Evolutionary conservation across 495 filamentous ascomycete genomes (phyloP), one percentile per base, ranked within the genome.

Genomic region (Chaetomium fimeti): DNA sequence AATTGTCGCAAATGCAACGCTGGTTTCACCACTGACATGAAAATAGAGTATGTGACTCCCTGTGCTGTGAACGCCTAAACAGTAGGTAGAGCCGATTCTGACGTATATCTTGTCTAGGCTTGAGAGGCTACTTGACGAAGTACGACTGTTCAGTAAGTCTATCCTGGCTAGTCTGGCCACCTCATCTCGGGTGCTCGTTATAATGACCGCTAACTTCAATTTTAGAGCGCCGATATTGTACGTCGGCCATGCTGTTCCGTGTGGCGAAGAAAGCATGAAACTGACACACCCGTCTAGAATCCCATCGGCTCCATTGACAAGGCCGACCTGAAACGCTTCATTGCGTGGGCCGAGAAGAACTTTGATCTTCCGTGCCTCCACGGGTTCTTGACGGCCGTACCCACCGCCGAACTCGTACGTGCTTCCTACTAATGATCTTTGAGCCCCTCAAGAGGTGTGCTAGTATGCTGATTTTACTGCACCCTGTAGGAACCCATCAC

Each of bases 341-440:
- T 93, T 52, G 76, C 76, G 13, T 94, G 86, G 81, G 85, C 89
- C 3, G 71, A 73, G 56, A 72, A 57, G 48, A 52, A 68, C 36
- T 96, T 91, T 72, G 72, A 84, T 25, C 71, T 97, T 7, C 91
- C 91, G 0, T 86, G 90, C 63, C 82, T 97, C 6, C 91, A 86
- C 1, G 83, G 83, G 4, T 97, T 97, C 78, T 72, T 95, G 25
- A 76, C 81, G 18, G 92, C 92, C 3, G 80, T 83, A 0, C 92
- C 92, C 0, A 94, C 91, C 4, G 92, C 91, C 1, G 92, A 97
- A 73, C 82, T 96, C 0, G 66, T 65, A 49, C 2, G 62, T 47
- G 24, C 15, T 20, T 16, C 0, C 3, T 32, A 16, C 13, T 24
- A 13, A 6, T 13, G 11, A n/a, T 5, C 9, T 42, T 20, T 2